Conservation (phyloP, 2,329 filamentous ascomycete genomes). For the Aspergillus fischeri region DNA sequence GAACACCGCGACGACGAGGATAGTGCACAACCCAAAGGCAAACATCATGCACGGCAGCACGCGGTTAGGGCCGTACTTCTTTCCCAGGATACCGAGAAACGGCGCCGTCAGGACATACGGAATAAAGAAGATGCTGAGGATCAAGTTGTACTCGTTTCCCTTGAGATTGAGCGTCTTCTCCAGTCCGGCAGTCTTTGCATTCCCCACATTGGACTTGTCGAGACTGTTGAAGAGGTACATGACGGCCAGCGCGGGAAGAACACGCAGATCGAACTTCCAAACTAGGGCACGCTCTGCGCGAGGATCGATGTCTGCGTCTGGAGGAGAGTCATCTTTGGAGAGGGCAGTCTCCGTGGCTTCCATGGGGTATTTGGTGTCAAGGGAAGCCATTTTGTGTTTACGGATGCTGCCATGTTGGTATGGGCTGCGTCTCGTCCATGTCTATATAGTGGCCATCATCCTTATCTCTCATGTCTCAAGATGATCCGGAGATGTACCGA, state of each 20-base stretch:
- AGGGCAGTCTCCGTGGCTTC: too few species aligned
- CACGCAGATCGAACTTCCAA: slow-evolving; percentile 38
- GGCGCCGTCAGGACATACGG: slow-evolving; percentile 69
- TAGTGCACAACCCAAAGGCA: slow-evolving; percentile 61
- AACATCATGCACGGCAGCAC: slow-evolving; percentile 67
- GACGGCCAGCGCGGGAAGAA: slow-evolving; percentile 55
- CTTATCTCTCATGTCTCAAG: too few species aligned
- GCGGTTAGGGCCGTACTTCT: slow-evolving; percentile 62
- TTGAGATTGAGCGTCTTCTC: slow-evolving; percentile 12
- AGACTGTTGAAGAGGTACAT: slow-evolving; percentile 58
- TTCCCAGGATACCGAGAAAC: slow-evolving; percentile 62
- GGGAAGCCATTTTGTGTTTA: too few species aligned
- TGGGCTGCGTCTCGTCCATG: too few species aligned
- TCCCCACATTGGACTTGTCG: slow-evolving; percentile 51
- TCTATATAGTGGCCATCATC: too few species aligned
- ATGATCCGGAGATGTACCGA: too few species aligned
- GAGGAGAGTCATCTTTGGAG: too few species aligned
- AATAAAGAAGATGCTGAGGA: slow-evolving; percentile 69
- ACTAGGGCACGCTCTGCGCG: too few species aligned
- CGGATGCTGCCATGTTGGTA: too few species aligned
- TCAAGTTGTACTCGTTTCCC: slow-evolving; percentile 62
- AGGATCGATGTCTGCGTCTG: too few species aligned
- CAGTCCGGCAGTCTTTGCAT: slow-evolving; percentile 55
- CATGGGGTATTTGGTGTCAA: too few species aligned
- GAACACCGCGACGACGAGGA: slow-evolving; percentile 53